Percentiles rank a stretch among this genome's conserved stretches.
Evolutionary conservation across 2,329 filamentous ascomycete genomes (phyloP).

Genomic region (Cordyceps cicadae): DNA sequence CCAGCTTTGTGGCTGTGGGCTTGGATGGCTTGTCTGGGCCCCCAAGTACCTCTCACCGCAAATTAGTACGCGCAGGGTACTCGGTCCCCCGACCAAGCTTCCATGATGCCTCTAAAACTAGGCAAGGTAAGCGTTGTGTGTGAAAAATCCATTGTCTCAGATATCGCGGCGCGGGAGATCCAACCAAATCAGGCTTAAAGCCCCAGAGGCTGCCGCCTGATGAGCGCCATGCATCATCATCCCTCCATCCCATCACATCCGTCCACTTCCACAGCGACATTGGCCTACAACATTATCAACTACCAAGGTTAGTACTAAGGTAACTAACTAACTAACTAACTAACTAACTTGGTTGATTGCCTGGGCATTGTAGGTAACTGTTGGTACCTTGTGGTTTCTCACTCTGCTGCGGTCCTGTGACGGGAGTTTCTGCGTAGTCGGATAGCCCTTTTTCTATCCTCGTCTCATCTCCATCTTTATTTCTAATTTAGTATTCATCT

Average conservation of each 20-base stretch:
- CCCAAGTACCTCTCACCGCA: not conserved
- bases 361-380: too few species aligned
- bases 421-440: not conserved
- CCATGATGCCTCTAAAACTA: not conserved
- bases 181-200: slow-evolving; percentile 12
- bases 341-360: too few species aligned
- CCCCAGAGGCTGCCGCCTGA: slow-evolving; percentile 12
- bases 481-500: too few species aligned
- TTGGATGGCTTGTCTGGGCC: not conserved
- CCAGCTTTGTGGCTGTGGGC: not conserved
- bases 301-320: too few species aligned
- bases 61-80: not conserved
- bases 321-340: too few species aligned
- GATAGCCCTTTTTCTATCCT: not conserved
- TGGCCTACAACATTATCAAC: not conserved
- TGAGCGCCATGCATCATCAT: slow-evolving; percentile 13
- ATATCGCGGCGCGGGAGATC: slow-evolving; percentile 7
- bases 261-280: not conserved
- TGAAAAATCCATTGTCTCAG: not conserved
- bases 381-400: too few species aligned
- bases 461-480: not conserved
- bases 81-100: too few species aligned
- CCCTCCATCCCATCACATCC: not conserved
- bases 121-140: too few species aligned
- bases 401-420: not conserved